These are phyloP conservation scores for Rhodotorula paludigena DNA, from an alignment of 768 basidiomycete genomes.

Conservation along the genomic window DNA sequence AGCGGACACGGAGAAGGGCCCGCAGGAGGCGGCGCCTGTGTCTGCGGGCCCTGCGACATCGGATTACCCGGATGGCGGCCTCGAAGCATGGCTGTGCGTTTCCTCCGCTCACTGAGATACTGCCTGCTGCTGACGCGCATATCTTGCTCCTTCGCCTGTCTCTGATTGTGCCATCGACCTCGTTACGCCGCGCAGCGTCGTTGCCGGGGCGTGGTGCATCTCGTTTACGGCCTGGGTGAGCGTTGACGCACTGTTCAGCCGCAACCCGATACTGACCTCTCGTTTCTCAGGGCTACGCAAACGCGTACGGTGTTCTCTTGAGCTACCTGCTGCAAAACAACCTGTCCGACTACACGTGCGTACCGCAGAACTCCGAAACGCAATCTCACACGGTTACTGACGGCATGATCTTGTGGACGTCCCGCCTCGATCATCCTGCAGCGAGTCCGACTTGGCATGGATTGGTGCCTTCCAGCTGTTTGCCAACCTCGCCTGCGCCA, in stretches of 20 bases:
- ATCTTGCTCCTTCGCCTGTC: not conserved
- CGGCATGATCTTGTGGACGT: no score
- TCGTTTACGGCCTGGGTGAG: conserved; percentile 23
- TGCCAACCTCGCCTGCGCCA: conserved; percentile 51
- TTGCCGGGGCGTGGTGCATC: conserved; percentile 26
- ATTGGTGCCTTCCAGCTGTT: conserved; percentile 57
- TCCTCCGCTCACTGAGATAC: not conserved
- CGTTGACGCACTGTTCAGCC: not conserved
- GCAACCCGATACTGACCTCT: no score
- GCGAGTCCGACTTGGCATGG: conserved; percentile 44
- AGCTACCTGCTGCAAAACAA: not conserved
- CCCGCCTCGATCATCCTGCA: not conserved
- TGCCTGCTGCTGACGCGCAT: not conserved
- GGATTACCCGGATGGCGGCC: conserved; percentile 24
- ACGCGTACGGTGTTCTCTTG: conserved; percentile 31
- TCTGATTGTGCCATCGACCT: no score
- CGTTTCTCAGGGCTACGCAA: conserved; percentile 13
- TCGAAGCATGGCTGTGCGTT: conserved; percentile 28
- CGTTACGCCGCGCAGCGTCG: conserved; percentile 14
- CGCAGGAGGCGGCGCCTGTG: not conserved
- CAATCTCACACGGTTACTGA: no score
- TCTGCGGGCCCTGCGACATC: not conserved
- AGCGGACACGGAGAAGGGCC: not conserved
- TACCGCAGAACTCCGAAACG: no score
- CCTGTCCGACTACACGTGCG: conserved; percentile 11